Evolutionary conservation across 139 green algal genomes (phyloP).

Genomic region (Micractinium sp.): DNA sequence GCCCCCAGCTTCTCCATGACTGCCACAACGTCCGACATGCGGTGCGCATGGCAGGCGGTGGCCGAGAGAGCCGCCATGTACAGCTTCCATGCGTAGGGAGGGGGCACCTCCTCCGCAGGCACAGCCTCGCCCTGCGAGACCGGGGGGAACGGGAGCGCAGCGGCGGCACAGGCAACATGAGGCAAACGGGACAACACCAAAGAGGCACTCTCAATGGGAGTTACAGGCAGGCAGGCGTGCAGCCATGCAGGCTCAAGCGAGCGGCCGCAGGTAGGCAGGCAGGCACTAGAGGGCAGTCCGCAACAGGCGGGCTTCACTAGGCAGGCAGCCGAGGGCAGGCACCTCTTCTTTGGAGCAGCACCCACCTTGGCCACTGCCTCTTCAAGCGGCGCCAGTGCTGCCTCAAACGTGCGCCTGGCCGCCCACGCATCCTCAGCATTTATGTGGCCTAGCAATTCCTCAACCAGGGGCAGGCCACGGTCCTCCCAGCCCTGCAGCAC

Average conservation of each 20-base stretch:
- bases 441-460: neutral
- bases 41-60: neutral
- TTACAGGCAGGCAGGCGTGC: neutral
- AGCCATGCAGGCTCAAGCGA: neutral
- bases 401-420: neutral
- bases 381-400: neutral
- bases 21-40: neutral
- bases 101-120: neutral
- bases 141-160: neutral
- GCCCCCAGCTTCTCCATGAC: conserved; percentile 7
- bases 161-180: neutral
- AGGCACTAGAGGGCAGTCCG: neutral
- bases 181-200: no score
- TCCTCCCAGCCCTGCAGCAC: neutral
- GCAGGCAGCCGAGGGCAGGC: no score
- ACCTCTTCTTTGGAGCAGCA: no score
- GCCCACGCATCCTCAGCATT: neutral
- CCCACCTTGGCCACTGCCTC: neutral
- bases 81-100: conserved; percentile 26
- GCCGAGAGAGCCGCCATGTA: conserved; percentile 13
- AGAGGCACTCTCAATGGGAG: neutral
- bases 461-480: neutral
- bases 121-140: neutral
- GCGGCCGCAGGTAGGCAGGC: neutral
- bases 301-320: neutral